These are phyloP conservation scores for Gymnopilus junonius DNA, from an alignment of 768 basidiomycete genomes.

Conservation along the genomic window DNA sequence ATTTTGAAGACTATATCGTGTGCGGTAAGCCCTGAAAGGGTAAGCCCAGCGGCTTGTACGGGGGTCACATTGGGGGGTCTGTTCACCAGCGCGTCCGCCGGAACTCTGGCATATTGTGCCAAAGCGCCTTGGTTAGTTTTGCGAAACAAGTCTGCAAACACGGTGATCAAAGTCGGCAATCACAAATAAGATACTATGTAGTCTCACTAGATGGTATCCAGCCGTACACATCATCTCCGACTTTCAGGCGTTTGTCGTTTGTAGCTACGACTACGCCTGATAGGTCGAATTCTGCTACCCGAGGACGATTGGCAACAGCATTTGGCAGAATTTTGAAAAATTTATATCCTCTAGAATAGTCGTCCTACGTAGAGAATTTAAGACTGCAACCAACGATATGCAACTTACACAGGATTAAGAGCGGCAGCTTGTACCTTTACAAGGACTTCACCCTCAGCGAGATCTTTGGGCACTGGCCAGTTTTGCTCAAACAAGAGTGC, in stretches of 20 bases:
- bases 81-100: conserved; percentile 39
- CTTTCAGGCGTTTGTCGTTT: conserved; percentile 53
- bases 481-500: conserved; percentile 37
- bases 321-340: conserved; percentile 53
- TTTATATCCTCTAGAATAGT: conserved; percentile 60
- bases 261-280: conserved; percentile 63
- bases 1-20: conserved; percentile 53
- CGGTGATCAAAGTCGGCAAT: not conserved
- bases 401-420: conserved; percentile 67
- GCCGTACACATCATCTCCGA: conserved; percentile 72
- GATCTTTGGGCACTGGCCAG: conserved; percentile 42
- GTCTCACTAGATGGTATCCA: conserved; percentile 38
- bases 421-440: conserved; percentile 49
- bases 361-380: too few species aligned
- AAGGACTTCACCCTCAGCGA: conserved; percentile 37
- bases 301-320: conserved; percentile 50
- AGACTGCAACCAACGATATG: too few species aligned
- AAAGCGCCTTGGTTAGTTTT: conserved; percentile 56
- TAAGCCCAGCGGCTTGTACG: conserved; percentile 61
- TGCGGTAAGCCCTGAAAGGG: conserved; percentile 61
- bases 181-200: not conserved
- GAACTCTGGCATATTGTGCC: conserved; percentile 55
- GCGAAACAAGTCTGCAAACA: conserved; percentile 28
- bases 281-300: conserved; percentile 64
- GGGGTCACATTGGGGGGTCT: conserved; percentile 55